These are phyloP conservation scores for Aspergillus funiculosus DNA, from an alignment of 495 filamentous ascomycete species.

Conservation along the genomic window DNA sequence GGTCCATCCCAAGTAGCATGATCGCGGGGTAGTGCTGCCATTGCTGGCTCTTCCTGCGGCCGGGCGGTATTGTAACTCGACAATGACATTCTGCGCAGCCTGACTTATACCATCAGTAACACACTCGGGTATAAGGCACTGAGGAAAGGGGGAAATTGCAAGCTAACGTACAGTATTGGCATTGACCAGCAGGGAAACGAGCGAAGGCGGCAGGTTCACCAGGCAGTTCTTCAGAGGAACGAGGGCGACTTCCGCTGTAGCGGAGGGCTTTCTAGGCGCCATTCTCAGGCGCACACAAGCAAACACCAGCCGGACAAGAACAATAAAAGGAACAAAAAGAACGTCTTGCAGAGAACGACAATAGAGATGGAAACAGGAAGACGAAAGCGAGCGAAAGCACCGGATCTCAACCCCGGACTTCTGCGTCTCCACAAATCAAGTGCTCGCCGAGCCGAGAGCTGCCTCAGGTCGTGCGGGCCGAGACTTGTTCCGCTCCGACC, in stretches of 20 bases:
- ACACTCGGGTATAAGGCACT: neutral
- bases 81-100: slow-evolving; percentile 90
- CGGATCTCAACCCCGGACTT: slow-evolving; percentile 28
- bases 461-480: slow-evolving; percentile 24
- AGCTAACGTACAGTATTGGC: slow-evolving; percentile 68
- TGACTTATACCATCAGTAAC: slow-evolving; percentile 27
- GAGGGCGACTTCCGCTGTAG: slow-evolving; percentile 70
- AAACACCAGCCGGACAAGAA: slow-evolving; percentile 3
- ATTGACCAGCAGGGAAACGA: slow-evolving; percentile 76
- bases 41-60: slow-evolving; percentile 30
- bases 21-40: slow-evolving; percentile 51
- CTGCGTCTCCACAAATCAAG: slow-evolving; percentile 24
- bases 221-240: slow-evolving; percentile 87
- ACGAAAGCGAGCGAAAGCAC: slow-evolving; percentile 7
- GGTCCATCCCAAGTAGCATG: slow-evolving; percentile 88
- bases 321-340: slow-evolving; percentile 6
- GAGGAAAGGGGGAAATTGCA: neutral
- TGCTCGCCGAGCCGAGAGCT: slow-evolving; percentile 24
- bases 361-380: neutral
- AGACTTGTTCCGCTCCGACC: slow-evolving; percentile 29
- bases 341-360: slow-evolving; percentile 5
- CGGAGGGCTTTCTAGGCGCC: slow-evolving; percentile 64
- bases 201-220: slow-evolving; percentile 82
- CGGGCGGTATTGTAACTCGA: slow-evolving; percentile 71
- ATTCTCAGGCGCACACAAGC: slow-evolving; percentile 35